phyloP scores from a whole-genome alignment of 805 yeast species.

The Candida pseudofarinosa region DNA sequence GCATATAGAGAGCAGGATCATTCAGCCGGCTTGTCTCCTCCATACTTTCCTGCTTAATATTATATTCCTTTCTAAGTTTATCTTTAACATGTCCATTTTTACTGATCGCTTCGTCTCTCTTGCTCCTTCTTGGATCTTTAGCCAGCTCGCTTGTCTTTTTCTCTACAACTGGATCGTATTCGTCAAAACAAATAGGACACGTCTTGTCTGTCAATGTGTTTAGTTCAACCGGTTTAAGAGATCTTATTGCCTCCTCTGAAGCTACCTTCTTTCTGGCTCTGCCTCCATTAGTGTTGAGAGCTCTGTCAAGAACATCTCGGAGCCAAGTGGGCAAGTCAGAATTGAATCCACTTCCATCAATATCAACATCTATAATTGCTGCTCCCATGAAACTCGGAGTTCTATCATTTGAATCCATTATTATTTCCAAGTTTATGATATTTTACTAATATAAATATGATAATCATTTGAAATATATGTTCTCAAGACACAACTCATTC shows the following conservation, averaged over 20 bases:
- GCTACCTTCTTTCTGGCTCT: constrained; percentile 23
- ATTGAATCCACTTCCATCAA: constrained; percentile 10
- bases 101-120: background rate
- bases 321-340: constrained; percentile 30
- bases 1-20: constrained; percentile 32
- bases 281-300: constrained; percentile 28
- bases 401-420: constrained; percentile 8
- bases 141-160: background rate
- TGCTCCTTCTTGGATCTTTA: background rate
- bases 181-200: constrained; percentile 42
- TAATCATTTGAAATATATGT: no score
- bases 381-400: constrained; percentile 9
- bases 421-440: background rate
- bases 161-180: constrained; percentile 16
- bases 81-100: constrained; percentile 5
- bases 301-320: constrained; percentile 31
- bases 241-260: constrained; percentile 36
- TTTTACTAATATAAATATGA: background rate
- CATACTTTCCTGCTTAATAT: constrained; percentile 5
- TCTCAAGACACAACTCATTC: no score
- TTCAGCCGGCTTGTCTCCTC: constrained; percentile 12
- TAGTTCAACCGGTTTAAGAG: constrained; percentile 21
- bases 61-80: constrained; percentile 3
- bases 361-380: constrained; percentile 18
- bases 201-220: constrained; percentile 15